Percentiles rank a stretch among this genome's conserved stretches.
Evolutionary conservation across 345 rosid genomes (phyloP).

Genomic region (Ricinus communis): DNA sequence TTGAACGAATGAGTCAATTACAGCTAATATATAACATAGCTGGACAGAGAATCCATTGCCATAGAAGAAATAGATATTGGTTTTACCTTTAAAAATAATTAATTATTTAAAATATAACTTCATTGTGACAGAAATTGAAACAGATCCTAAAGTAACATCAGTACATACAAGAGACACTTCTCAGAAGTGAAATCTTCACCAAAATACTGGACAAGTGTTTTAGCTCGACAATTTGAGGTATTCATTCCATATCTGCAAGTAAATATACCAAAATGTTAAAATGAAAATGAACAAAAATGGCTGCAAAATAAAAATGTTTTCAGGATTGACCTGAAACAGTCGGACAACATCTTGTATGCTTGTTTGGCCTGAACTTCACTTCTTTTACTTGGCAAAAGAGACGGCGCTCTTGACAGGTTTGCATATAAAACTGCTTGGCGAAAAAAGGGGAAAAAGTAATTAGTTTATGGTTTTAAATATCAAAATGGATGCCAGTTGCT

Average conservation of each 20-base stretch:
- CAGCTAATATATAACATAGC: background rate
- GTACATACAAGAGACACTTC: constrained; percentile 67
- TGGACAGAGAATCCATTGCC: background rate
- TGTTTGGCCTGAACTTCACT: constrained; percentile 65
- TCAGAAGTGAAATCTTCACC: constrained; percentile 63
- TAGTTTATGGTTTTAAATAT: background rate
- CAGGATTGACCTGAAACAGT: constrained; percentile 61
- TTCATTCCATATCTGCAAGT: constrained; percentile 83
- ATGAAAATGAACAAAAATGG: background rate
- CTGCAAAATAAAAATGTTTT: background rate
- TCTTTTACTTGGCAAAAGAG: constrained; percentile 71
- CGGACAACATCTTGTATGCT: constrained; percentile 79
- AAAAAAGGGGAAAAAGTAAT: background rate
- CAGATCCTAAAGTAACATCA: background rate
- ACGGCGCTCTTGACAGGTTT: constrained; percentile 64
- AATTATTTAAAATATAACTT: background rate
- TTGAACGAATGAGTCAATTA: background rate
- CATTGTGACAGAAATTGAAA: background rate
- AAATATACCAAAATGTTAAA: background rate
- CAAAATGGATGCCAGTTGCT: too few relatives aligned
- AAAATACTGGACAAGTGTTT: constrained; percentile 71
- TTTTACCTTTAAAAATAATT: background rate
- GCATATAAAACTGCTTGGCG: constrained; percentile 62
- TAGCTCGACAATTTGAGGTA: constrained; percentile 76
- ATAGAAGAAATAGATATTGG: background rate